Evolutionary conservation across 352 stramenopile species (phyloP), one percentile per base, ranked within the genome.

Genomic region (Pythium plurisporium): DNA sequence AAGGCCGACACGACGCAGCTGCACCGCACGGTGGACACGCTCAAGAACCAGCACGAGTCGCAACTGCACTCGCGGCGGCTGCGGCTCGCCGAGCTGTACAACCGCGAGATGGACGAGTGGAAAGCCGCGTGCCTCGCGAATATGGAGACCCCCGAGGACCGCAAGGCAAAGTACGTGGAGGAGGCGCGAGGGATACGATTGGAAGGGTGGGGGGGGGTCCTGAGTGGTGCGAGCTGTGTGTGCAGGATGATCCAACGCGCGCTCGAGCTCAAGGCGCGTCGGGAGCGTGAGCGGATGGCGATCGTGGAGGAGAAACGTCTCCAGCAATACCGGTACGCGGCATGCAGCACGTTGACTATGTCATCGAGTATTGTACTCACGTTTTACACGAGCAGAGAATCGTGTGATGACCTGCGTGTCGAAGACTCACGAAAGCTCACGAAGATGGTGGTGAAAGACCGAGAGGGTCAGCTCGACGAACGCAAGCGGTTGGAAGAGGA

Each of bases 41-140:
- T 92, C 23, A 85, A 84, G 60, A 89, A 90, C 43, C 79, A 92
- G 55, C 69, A 87, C 36, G 82, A 92, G 61, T 89, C 79, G 20
- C 62, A 89, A 29, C 64, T 92, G 15, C 79, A 89, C 43, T 86
- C 72, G 11, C 62, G 79, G 7, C 72, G 73, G 3, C 65, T 89
- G 20, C 49, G 68, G 79, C 87, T 49, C 11, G 53, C 80, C 1
- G 73, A 89, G 26, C 48, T 93, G 22, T 91, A 89, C 46, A 91
- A 89, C 31, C 54, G 72, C 27, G 82, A 93, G 67, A 86, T 89
- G 74, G 80, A 87, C 17, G 43, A 70, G 67, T 93, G 82, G 82
- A 80, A 78, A 62, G 60, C 78, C 22, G 70, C 64, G 31, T 91
- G 74, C 57, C 47, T 90, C 15, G 65, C 69, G 14, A 89, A 89